A percentile compares a stretch with the other conserved stretches of the same genome.
Evolutionary conservation across 805 yeast genomes (phyloP).

Genomic region (Starmerella bombi): DNA sequence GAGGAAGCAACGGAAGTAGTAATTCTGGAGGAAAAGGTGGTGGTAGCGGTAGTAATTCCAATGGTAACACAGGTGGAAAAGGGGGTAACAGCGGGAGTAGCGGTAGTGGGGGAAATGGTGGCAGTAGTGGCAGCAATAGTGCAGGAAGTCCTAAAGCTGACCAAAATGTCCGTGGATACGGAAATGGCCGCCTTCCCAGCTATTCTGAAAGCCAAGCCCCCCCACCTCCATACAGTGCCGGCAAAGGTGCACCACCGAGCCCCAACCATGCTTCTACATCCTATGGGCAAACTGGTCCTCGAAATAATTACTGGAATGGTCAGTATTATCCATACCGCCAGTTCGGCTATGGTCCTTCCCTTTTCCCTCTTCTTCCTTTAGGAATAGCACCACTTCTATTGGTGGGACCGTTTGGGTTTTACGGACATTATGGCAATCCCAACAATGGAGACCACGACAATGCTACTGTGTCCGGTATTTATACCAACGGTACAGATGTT

Average conservation of each 20-base stretch:
- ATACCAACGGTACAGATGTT: not conserved
- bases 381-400: not conserved
- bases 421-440: not conserved
- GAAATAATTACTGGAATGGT: constrained; percentile 1
- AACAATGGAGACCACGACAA: not conserved
- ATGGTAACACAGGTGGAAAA: too few relatives aligned
- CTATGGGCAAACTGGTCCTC: constrained; percentile 1
- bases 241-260: not conserved
- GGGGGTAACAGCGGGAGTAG: not conserved
- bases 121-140: too few relatives aligned
- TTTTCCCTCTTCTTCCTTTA: too few relatives aligned
- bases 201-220: not conserved
- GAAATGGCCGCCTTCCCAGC: not conserved
- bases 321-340: constrained; percentile 2
- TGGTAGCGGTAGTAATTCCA: not conserved
- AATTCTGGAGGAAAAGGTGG: not conserved
- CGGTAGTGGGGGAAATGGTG: too few relatives aligned
- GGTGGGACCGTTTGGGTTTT: not conserved
- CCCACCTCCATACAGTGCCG: constrained; percentile 1
- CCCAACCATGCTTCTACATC: not conserved
- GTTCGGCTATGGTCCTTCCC: not conserved
- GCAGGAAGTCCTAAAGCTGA: not conserved
- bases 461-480: not conserved
- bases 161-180: not conserved
- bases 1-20: too few relatives aligned